phyloP scores from a whole-genome alignment of 441 rosid species.

The Erysimum pusillum region DNA sequence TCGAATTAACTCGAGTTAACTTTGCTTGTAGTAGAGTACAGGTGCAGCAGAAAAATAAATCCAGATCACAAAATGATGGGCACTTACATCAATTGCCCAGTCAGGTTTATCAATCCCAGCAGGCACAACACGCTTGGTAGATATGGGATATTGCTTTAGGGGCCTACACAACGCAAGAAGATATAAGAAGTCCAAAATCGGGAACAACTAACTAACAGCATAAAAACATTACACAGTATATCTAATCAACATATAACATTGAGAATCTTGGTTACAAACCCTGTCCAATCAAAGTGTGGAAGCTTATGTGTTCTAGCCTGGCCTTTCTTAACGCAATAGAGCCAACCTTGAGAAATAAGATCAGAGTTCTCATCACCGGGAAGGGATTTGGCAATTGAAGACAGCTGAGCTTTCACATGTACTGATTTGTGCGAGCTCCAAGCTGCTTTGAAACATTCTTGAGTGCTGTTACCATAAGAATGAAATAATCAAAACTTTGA shows the following conservation, averaged over 20 bases:
- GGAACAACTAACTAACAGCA: neutral
- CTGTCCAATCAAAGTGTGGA: constrained; percentile 95
- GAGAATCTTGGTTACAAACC: constrained; percentile 56
- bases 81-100: constrained; percentile 92
- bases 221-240: neutral
- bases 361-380: constrained; percentile 57
- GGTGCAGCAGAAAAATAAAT: constrained; percentile 6
- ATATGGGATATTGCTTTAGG: constrained; percentile 87
- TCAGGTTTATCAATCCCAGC: constrained; percentile 77
- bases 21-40: neutral
- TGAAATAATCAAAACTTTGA: neutral
- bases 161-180: constrained; percentile 55
- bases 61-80: constrained; percentile 2
- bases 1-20: neutral
- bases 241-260: neutral
- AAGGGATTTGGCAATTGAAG: constrained; percentile 54
- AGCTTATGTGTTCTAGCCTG: constrained; percentile 66
- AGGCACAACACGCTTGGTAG: constrained; percentile 69
- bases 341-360: constrained; percentile 70
- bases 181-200: neutral
- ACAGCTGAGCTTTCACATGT: constrained; percentile 76
- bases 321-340: constrained; percentile 79
- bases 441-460: constrained; percentile 92
- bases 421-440: constrained; percentile 94
- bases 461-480: constrained; percentile 60